These are phyloP conservation scores for Rhododendron ovatum DNA, from an alignment of 148 eudicot genomes.

Conservation along the genomic window DNA sequence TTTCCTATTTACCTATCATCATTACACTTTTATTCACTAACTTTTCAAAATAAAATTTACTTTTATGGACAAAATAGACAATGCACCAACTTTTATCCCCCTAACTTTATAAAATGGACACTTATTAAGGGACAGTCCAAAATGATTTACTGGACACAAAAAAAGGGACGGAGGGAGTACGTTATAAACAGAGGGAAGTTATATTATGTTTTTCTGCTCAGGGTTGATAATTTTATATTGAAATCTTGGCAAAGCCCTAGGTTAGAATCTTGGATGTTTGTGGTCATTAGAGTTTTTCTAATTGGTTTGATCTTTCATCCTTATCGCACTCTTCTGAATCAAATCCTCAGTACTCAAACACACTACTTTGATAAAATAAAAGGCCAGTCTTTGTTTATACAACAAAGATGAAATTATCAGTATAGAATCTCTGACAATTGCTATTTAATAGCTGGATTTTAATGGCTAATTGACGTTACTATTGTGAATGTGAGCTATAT, in stretches of 20 bases:
- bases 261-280: background rate
- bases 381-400: background rate
- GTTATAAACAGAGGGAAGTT: background rate
- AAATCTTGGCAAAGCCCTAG: constrained; percentile 13
- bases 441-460: background rate
- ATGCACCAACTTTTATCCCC: no score
- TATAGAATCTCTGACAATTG: background rate
- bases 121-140: no score
- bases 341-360: background rate
- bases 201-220: background rate
- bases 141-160: no score
- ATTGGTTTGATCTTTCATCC: constrained; percentile 1
- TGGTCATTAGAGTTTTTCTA: background rate
- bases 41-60: no score
- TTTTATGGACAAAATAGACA: no score
- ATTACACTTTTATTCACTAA: no score
- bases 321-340: constrained; percentile 3
- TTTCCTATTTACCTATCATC: no score
- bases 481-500: background rate
- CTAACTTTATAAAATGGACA: no score
- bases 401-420: background rate
- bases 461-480: background rate
- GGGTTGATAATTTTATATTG: constrained; percentile 6
- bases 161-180: no score
- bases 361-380: background rate